Evolutionary conservation across 352 stramenopile genomes (phyloP).

Genomic region (Phytophthora fragariaefolia): DNA sequence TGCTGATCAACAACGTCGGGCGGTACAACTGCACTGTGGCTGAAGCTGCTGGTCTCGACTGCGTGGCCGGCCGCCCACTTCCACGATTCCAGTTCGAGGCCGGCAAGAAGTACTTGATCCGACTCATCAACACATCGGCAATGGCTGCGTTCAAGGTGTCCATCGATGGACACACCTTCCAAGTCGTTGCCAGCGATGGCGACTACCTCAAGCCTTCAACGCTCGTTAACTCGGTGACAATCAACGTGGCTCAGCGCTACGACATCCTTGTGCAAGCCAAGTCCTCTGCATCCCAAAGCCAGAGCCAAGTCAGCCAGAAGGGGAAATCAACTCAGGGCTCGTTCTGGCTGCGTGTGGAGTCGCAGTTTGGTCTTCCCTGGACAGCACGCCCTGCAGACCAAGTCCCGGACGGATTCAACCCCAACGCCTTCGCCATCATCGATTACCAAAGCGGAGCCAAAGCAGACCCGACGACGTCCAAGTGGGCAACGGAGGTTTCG

Average conservation of each 20-base stretch:
- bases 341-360: constrained; percentile 43
- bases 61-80: constrained; percentile 24
- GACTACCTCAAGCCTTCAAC: constrained; percentile 45
- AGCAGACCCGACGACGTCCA: constrained; percentile 32
- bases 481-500: constrained; percentile 31
- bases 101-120: constrained; percentile 46
- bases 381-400: constrained; percentile 33
- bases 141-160: constrained; percentile 55
- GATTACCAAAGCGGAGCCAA: constrained; percentile 34
- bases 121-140: constrained; percentile 51
- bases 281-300: constrained; percentile 20
- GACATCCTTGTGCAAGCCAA: constrained; percentile 50
- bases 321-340: constrained; percentile 20
- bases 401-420: constrained; percentile 45
- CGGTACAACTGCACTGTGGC: constrained; percentile 50
- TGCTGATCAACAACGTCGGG: constrained; percentile 52
- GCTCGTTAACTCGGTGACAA: constrained; percentile 36
- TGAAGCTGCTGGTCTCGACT: constrained; percentile 29
- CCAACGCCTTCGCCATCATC: constrained; percentile 44
- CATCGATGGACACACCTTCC: constrained; percentile 51
- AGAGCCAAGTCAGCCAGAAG: constrained; percentile 20
- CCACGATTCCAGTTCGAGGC: constrained; percentile 40
- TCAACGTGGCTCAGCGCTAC: constrained; percentile 49
- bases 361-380: constrained; percentile 37
- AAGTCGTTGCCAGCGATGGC: constrained; percentile 43